Conservation (phyloP, 2,329 filamentous ascomycete species). For the Trichoderma harzianum region DNA sequence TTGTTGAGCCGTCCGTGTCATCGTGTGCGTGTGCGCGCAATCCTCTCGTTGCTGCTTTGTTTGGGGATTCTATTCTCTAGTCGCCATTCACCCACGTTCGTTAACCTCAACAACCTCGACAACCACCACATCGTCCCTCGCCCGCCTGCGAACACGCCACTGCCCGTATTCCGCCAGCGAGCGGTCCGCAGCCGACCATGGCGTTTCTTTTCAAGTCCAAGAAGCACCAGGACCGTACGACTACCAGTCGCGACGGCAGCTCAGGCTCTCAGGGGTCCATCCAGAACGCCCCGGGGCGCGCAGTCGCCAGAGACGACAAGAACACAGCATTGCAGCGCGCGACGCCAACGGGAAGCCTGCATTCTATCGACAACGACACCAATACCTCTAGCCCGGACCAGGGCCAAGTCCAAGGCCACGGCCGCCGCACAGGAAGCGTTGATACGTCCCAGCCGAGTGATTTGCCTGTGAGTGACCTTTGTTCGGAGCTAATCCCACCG, state of each 20-base stretch:
- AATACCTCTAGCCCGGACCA: conserved; percentile 63
- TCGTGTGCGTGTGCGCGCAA: conserved; percentile 16
- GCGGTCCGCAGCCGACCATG: conserved; percentile 55
- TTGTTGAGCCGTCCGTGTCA: conserved; percentile 19
- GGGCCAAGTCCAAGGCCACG: conserved; percentile 37
- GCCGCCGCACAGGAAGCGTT: conserved; percentile 50
- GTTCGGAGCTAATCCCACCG: background rate
- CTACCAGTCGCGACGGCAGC: conserved; percentile 54
- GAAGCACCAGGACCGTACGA: conserved; percentile 64
- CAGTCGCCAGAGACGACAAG: conserved; percentile 51
- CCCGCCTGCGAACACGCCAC: conserved; percentile 22
- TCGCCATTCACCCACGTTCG: conserved; percentile 4
- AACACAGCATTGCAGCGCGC: conserved; percentile 51
- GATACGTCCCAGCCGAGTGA: conserved; percentile 44
- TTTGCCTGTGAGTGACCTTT: conserved; percentile 39
- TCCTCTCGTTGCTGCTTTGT: conserved; percentile 16
- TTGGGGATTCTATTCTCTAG: background rate
- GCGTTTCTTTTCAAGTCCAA: conserved; percentile 82
- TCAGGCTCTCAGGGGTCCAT: conserved; percentile 47
- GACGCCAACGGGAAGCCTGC: conserved; percentile 74
- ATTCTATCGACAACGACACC: conserved; percentile 62
- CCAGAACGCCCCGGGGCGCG: conserved; percentile 47
- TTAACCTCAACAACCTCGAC: background rate
- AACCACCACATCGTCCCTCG: background rate
- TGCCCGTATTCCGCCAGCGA: conserved; percentile 31